Base-by-base conservation (phyloP, 352 stramenopile species). In the Pythium dissotocum region DNA sequence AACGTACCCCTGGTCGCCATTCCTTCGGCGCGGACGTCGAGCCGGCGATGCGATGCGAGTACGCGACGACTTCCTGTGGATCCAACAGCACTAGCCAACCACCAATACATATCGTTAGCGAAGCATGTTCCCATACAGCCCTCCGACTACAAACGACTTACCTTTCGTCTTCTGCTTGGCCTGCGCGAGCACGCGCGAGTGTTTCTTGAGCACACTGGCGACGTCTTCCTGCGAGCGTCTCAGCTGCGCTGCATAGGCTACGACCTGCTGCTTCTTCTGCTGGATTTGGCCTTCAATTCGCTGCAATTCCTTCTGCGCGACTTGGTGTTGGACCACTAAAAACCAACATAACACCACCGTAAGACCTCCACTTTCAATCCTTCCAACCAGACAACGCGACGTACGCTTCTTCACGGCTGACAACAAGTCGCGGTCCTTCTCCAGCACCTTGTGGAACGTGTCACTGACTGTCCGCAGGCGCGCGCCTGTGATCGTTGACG, bases 11-110 rank as follows among this genome's bases (percentile, higher is more conserved):
- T 61, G 87, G 87, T 40, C 85, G 80, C 87, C 87, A 95, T 40
- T 92, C 79, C 59, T 80, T 79, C 4, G 85, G 82, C 0, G 87
- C 87, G 7, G 82, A 89, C 26, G 87, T 93, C 44, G 87, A 93
- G 30, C 85, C 82, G 0, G 85, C 84, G 74, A 95, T 92, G 32
- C 83, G 82, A 51, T 95, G 87, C 44, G 87, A 85, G 70, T 95
- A 95, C 28, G 87, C 85, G 14, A 95, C 80, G 26, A 95, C 71
- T 14, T 93, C 80, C 1, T 69, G 78, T 14, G 85, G 83, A 54
- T 91, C 82, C 60, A 93, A 67, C 48, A 88, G 70, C 30, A 83
- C 82, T 93, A 16, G 32, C 2, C 21, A 35, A 10, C 35, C 28
- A 69, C 9, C 58, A 5, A 1, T 32, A 38, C 2, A 61, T 36